Percentiles rank a stretch among this genome's conserved stretches.
Conservation (phyloP, 2,329 filamentous ascomycete species). For the Penicillium sp. region DNA sequence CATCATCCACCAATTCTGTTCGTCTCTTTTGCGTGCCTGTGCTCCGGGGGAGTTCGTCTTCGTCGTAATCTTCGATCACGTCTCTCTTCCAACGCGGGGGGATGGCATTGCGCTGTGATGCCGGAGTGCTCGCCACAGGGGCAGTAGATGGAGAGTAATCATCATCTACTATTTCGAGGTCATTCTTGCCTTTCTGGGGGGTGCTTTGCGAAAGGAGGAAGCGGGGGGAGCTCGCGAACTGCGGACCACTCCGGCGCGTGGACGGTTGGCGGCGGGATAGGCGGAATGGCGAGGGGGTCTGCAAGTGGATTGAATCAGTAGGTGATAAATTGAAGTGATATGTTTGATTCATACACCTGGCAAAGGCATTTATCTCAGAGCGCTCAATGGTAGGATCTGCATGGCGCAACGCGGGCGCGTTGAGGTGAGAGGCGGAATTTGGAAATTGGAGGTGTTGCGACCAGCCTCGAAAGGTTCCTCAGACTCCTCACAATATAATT, state of each 20-base stretch:
- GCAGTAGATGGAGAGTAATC: constrained; percentile 19
- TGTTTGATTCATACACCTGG: constrained; percentile 9
- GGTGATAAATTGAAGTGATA: not conserved
- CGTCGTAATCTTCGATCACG: constrained; percentile 30
- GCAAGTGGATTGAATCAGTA: not conserved
- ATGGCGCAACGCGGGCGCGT: not conserved
- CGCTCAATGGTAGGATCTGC: not conserved
- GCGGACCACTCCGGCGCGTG: constrained; percentile 28
- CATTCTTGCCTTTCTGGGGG: constrained; percentile 4
- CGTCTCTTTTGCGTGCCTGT: not conserved
- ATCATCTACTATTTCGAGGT: constrained; percentile 23
- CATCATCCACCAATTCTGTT: constrained; percentile 6
- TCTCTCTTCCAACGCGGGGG: constrained; percentile 18
- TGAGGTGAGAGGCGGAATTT: not conserved
- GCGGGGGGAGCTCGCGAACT: constrained; percentile 36
- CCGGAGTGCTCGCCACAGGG: not conserved
- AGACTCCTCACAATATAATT: no score
- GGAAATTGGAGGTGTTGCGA: not conserved
- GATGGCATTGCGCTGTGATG: not conserved
- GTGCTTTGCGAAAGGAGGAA: constrained; percentile 32
- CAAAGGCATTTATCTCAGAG: constrained; percentile 13
- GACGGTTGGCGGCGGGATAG: constrained; percentile 25
- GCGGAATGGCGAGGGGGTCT: constrained; percentile 34
- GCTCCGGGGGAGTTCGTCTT: constrained; percentile 13
- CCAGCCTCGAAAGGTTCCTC: not conserved